Evolutionary conservation across 768 basidiomycete species (phyloP), one percentile per base, ranked within the genome.

Genomic region (Amanita fuliginea): DNA sequence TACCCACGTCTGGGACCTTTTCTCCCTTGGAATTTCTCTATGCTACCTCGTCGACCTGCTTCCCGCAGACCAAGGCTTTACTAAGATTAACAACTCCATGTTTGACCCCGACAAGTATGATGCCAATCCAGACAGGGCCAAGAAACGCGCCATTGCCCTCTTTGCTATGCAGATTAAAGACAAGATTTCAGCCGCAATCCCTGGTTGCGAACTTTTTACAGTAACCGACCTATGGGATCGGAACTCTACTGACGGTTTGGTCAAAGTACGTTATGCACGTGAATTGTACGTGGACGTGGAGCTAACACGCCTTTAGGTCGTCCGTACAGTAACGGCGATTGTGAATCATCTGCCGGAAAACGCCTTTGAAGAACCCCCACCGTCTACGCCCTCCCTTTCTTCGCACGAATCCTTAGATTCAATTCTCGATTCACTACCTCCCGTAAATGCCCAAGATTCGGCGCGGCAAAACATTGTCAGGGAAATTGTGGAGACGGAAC

Each of bases 11-110:
- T 95, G 94, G 84, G 88, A 91, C 61, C 82, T 88, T 62, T 88
- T 99, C 68, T 83, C 92, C 36, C 78, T 92, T 32, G 96, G 96
- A 51, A 82, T 90, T 42, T 84, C 93, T 40, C 85, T 98, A 57
- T 95, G 92, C 70, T 96, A 87, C 71, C 81, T 99, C 58, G 95
- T 90, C 74, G 95, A 99, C 68, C 81, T 86, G 64, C 81, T 97
- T 49, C 84, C 85, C 34, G 65, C 66, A 45, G 72, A 83, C 46
- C 72, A 76, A 49, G 79, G 78, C 28, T 78, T 77, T 59, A 72
- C 65, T 44, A 75, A 71, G 65, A 74, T 76, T 53, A 73, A 74
- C 60, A 74, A 76, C 54, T 79, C 89, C 47, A 73, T 80, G 58
- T 87, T 83, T 46, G 78, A 81, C 59, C 74, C 78, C 28, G 72